Percentiles rank a stretch among this genome's conserved stretches.
Conservation (phyloP, 495 filamentous ascomycete genomes). For the Penicillium simplicissimum region DNA sequence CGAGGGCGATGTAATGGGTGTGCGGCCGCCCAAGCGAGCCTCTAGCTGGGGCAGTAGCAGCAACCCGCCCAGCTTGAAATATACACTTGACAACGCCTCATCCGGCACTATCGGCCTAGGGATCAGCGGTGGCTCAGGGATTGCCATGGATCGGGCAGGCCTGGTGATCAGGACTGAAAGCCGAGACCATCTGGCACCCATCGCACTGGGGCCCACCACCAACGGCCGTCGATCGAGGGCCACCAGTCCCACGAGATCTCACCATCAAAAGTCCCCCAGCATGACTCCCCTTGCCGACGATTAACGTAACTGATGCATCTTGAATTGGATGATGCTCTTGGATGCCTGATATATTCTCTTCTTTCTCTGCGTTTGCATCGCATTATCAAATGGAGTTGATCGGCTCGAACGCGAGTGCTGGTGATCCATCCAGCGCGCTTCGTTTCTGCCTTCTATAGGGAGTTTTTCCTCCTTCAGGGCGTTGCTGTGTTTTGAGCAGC, state of each 20-base stretch:
- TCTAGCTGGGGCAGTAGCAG: slow-evolving; percentile 41
- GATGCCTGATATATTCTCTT: slow-evolving; percentile 9
- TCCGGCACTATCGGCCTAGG: slow-evolving; percentile 51
- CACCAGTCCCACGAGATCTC: slow-evolving; percentile 47
- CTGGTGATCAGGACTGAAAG: slow-evolving; percentile 79
- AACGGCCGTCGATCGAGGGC: slow-evolving; percentile 48
- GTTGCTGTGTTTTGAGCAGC: slow-evolving; percentile 8
- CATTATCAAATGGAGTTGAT: slow-evolving; percentile 28
- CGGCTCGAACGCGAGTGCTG: slow-evolving; percentile 1
- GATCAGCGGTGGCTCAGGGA: slow-evolving; percentile 47
- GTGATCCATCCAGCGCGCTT: neutral
- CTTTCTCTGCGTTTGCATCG: slow-evolving; percentile 16
- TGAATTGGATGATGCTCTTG: slow-evolving; percentile 22
- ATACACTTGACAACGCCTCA: slow-evolving; percentile 57
- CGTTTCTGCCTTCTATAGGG: neutral
- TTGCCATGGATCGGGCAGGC: slow-evolving; percentile 70
- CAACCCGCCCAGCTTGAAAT: slow-evolving; percentile 52
- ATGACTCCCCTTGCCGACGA: slow-evolving; percentile 45
- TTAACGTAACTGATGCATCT: slow-evolving; percentile 30
- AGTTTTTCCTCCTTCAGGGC: neutral
- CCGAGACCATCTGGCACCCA: slow-evolving; percentile 63
- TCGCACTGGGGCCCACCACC: slow-evolving; percentile 44
- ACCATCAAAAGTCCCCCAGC: slow-evolving; percentile 44
- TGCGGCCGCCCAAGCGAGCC: slow-evolving; percentile 38
- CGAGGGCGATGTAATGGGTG: slow-evolving; percentile 31